Conservation (phyloP, 2,329 filamentous ascomycete species). For the Colletotrichum australisinense region DNA sequence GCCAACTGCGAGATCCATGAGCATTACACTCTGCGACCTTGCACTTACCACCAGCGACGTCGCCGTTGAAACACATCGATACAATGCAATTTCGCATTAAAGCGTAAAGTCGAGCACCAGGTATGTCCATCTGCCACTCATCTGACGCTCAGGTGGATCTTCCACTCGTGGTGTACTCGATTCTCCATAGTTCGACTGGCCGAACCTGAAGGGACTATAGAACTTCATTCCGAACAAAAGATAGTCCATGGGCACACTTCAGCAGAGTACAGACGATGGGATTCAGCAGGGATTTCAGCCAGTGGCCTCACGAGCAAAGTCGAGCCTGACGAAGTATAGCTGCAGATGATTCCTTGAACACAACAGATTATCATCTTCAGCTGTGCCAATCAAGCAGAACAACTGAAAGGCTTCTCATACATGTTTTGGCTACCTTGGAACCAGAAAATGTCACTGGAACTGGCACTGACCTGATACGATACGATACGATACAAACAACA, state of each 20-base stretch:
- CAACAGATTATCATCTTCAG: neutral
- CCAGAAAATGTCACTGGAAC: neutral
- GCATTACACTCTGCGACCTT: slow-evolving; percentile 1
- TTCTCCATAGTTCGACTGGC: too few relatives aligned
- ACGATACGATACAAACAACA: neutral
- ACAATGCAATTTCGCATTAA: slow-evolving; percentile 8
- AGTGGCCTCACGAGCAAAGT: too few relatives aligned
- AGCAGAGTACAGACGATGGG: neutral
- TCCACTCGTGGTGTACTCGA: neutral
- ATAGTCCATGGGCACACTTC: neutral
- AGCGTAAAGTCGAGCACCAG: slow-evolving; percentile 19
- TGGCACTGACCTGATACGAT: neutral
- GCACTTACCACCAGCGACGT: neutral
- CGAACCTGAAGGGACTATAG: neutral
- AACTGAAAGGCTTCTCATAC: neutral
- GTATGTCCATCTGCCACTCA: neutral
- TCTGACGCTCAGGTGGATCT: neutral
- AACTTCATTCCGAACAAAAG: neutral
- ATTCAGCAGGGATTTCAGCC: neutral
- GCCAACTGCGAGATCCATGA: slow-evolving; percentile 1
- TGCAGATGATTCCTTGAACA: neutral
- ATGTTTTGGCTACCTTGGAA: neutral
- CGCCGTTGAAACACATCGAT: slow-evolving; percentile 19
- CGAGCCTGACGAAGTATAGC: neutral
- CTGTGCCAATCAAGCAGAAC: neutral